Percentiles rank a stretch among this genome's conserved stretches.
Evolutionary conservation across 257 asterid genomes (phyloP).

Genomic region (Plantago elongata): DNA sequence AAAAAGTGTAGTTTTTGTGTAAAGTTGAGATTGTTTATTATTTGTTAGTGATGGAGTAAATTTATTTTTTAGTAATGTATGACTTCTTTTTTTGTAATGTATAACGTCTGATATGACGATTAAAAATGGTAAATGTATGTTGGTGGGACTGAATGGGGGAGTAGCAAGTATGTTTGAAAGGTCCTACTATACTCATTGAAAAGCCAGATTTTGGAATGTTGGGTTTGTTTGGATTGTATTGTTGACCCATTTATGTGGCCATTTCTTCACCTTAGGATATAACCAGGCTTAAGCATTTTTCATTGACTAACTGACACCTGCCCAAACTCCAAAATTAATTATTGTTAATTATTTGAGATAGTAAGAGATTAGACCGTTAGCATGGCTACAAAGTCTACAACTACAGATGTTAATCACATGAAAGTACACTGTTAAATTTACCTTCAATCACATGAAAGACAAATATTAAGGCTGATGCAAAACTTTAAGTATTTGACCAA

Average conservation of each 20-base stretch:
- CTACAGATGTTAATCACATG: not conserved
- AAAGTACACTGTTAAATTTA: not conserved
- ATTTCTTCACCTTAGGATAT: constrained; percentile 8
- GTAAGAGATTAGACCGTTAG: not conserved
- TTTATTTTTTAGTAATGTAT: too few species aligned
- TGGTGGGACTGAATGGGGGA: too few species aligned
- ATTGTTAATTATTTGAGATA: not conserved
- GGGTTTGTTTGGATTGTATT: constrained; percentile 18
- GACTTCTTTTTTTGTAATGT: too few species aligned
- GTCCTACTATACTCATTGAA: constrained; percentile 22
- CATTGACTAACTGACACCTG: constrained; percentile 1
- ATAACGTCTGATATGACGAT: too few species aligned
- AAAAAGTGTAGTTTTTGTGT: too few species aligned
- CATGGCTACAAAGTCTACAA: too few species aligned
- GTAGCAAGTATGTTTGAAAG: not conserved
- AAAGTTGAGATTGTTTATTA: too few species aligned
- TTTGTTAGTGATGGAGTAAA: too few species aligned
- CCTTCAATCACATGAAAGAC: not conserved
- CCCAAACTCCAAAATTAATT: too few species aligned
- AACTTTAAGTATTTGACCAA: not conserved
- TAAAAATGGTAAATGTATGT: too few species aligned
- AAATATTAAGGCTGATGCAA: not conserved
- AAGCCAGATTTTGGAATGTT: constrained; percentile 36
- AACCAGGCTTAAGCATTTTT: constrained; percentile 13
- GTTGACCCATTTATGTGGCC: not conserved